A percentile compares a stretch with the other conserved stretches of the same genome.
phyloP scores from a whole-genome alignment of 2,329 filamentous ascomycete genomes.

The Colletotrichum gigasporum region DNA sequence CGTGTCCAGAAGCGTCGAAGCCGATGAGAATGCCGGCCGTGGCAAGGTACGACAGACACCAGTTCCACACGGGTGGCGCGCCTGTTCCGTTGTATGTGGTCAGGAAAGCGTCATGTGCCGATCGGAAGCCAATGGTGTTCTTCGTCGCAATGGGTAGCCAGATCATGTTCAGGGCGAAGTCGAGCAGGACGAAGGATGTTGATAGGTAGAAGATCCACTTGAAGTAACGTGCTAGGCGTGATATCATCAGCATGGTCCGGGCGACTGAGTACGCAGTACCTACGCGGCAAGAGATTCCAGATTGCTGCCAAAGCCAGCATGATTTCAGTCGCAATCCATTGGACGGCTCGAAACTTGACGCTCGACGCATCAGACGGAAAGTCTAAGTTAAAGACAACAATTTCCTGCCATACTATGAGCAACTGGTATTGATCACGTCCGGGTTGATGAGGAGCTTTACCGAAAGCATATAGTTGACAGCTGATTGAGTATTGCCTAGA shows the following conservation, averaged over 20 bases:
- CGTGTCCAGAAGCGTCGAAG: constrained; percentile 69
- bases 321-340: constrained; percentile 67
- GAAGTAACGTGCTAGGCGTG: constrained; percentile 52
- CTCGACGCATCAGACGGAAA: constrained; percentile 62
- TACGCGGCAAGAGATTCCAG: constrained; percentile 61
- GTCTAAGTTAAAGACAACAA: constrained; percentile 64
- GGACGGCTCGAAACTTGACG: constrained; percentile 67
- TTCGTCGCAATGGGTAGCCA: constrained; percentile 68
- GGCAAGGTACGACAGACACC: constrained; percentile 69
- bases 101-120: constrained; percentile 67
- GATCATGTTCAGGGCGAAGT: constrained; percentile 68
- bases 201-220: constrained; percentile 61
- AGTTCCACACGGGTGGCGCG: constrained; percentile 67
- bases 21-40: constrained; percentile 69
- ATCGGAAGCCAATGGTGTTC: constrained; percentile 64
- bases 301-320: constrained; percentile 59
- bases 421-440: not conserved
- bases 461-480: constrained; percentile 62
- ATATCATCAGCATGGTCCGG: not conserved
- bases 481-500: constrained; percentile 58
- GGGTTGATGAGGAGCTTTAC: constrained; percentile 40
- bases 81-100: constrained; percentile 67
- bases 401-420: constrained; percentile 50
- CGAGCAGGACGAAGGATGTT: constrained; percentile 60
- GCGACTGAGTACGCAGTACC: constrained; percentile 27